These are phyloP conservation scores for Boletellus deceptivus DNA, from an alignment of 1,284 basidiomycete genomes.

Conservation along the genomic window DNA sequence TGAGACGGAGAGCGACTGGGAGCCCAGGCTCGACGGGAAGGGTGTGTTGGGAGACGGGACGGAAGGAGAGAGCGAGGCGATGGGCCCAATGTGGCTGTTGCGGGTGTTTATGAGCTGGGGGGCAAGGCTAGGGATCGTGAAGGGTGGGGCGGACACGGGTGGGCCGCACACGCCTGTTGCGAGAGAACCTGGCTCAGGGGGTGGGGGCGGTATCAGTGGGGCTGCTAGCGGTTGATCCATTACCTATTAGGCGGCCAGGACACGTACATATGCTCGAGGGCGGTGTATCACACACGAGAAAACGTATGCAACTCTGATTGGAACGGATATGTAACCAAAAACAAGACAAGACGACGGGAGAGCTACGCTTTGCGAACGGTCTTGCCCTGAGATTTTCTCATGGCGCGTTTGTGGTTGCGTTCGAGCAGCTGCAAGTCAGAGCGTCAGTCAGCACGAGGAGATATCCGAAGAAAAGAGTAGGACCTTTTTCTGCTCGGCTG, in stretches of 20 bases:
- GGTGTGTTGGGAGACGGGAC: constrained; percentile 27
- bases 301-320: constrained; percentile 8
- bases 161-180: constrained; percentile 20
- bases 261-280: neutral
- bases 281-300: constrained; percentile 16
- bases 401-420: constrained; percentile 67
- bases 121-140: constrained; percentile 39
- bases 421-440: constrained; percentile 53
- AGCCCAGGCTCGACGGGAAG: constrained; percentile 18
- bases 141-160: constrained; percentile 18
- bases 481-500: constrained; percentile 83
- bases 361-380: constrained; percentile 35
- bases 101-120: constrained; percentile 74
- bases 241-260: constrained; percentile 1
- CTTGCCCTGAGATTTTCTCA: constrained; percentile 71
- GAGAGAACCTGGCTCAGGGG: constrained; percentile 23
- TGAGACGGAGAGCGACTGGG: constrained; percentile 36
- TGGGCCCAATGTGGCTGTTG: constrained; percentile 73
- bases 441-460: neutral
- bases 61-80: constrained; percentile 53
- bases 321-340: constrained; percentile 4
- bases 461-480: neutral
- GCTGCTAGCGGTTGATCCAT: constrained; percentile 9
- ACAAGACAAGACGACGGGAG: neutral
- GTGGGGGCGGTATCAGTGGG: constrained; percentile 6